Evolutionary conservation across 495 filamentous ascomycete genomes (phyloP), one percentile per base, ranked within the genome.

Genomic region (Podospora conica): DNA sequence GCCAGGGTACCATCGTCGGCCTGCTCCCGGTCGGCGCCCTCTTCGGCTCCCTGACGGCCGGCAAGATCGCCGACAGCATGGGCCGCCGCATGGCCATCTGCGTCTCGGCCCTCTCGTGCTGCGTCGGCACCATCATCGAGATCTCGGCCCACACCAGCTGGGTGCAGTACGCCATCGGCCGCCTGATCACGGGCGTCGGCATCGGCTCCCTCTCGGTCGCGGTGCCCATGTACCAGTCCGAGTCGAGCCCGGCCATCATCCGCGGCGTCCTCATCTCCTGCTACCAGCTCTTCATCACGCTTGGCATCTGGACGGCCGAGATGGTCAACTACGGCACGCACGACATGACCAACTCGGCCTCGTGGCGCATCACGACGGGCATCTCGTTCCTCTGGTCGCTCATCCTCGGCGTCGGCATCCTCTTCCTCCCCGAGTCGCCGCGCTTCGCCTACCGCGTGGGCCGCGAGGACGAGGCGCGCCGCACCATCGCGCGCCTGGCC

Each of bases 271-370:
- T 90, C 66, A 83, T 91, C 67, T 86, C 82, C 65, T 84, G 84
- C 54, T 95, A 96, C 81, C 91, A 96, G 79, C 84, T 96, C 23
- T 92, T 95, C 79, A 90, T 95, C 75, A 92, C 92, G 28, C 82
- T 92, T 65, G 91, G 91, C 68, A 95, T 94, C 77, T 91, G 92
- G 79, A 84, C 87, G 56, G 89, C 91, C 66, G 87, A 91, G 76
- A 87, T 90, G 76, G 83, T 94, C 82, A 93, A 95, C 77, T 95
- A 81, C 74, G 91, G 90, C 48, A 93, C 91, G 24, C 70, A 84
- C 25, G 77, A 77, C 54, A 75, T 74, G 54, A 31, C 66, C 22
- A 78, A 71, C 61, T 85, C 86, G 53, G 84, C 82, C 29, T 87
- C 88, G 18, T 96, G 91, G 90, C 82, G 89, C 62, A 90, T 96